Evolutionary conservation across 768 basidiomycete genomes (phyloP).

Genomic region (Rhodosporidiobolus sp.): DNA sequence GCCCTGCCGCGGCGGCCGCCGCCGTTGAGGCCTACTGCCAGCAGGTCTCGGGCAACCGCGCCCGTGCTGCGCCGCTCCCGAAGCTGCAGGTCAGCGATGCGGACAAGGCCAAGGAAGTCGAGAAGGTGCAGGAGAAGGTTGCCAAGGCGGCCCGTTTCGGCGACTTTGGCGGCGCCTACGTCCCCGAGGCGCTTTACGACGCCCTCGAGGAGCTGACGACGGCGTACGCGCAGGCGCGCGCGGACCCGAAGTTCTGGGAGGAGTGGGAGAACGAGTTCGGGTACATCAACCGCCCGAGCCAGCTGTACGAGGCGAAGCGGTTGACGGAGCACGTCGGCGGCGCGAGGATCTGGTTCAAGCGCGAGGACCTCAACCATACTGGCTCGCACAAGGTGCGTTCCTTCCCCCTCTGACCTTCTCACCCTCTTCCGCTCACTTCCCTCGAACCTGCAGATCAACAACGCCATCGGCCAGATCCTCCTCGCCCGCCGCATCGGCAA

Average conservation of each 20-base stretch:
- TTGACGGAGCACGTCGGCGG: conserved; percentile 86
- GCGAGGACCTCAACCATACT: conserved; percentile 94
- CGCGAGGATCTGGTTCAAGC: conserved; percentile 95
- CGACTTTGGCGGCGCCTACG: conserved; percentile 94
- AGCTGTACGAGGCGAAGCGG: conserved; percentile 84
- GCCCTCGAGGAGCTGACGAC: conserved; percentile 82
- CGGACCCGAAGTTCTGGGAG: conserved; percentile 86
- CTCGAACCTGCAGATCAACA: conserved; percentile 92
- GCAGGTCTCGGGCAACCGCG: conserved; percentile 32
- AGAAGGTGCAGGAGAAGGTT: conserved; percentile 14
- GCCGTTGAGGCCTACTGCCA: conserved; percentile 45
- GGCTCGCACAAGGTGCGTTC: conserved; percentile 76
- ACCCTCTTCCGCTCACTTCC: conserved; percentile 59
- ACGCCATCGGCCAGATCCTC: conserved; percentile 93
- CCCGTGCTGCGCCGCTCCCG: conserved; percentile 20
- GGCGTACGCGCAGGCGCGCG: conserved; percentile 80
- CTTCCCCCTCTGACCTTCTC: neutral
- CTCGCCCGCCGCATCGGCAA: conserved; percentile 92
- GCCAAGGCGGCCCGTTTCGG: conserved; percentile 71
- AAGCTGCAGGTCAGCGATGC: conserved; percentile 3
- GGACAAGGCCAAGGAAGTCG: conserved; percentile 25
- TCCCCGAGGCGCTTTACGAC: conserved; percentile 93
- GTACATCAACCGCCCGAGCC: conserved; percentile 93
- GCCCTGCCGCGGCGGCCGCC: conserved; percentile 48
- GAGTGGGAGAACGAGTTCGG: conserved; percentile 82